phyloP scores from a whole-genome alignment of 2,329 filamentous ascomycete species.

The Verruconis gallopava region DNA sequence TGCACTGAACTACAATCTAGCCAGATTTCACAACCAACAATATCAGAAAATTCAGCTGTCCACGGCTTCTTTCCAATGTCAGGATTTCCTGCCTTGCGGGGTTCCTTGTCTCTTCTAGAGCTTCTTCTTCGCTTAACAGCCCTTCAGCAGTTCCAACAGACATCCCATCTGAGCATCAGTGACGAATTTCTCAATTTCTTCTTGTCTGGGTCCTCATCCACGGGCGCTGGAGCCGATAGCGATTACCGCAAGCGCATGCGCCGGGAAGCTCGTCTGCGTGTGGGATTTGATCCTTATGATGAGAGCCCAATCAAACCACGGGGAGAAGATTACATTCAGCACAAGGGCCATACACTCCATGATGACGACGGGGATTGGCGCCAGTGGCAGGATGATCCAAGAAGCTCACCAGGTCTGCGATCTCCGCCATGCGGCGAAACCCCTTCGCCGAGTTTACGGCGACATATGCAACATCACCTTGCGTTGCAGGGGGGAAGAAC shows the following conservation, averaged over 20 bases:
- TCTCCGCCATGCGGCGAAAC: not conserved
- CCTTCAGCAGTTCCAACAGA: slow-evolving; percentile 84
- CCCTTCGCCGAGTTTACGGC: not conserved
- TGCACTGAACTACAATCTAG: slow-evolving; percentile 9
- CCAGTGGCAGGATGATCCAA: not conserved
- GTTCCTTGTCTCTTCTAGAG: slow-evolving; percentile 69
- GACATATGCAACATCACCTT: not conserved
- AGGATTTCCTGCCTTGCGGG: slow-evolving; percentile 41
- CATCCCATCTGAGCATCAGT: slow-evolving; percentile 75
- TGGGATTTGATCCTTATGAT: slow-evolving; percentile 61
- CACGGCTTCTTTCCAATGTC: slow-evolving; percentile 8
- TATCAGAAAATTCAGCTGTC: slow-evolving; percentile 10
- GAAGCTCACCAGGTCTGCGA: slow-evolving; percentile 1
- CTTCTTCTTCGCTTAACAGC: slow-evolving; percentile 77
- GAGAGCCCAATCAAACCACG: slow-evolving; percentile 54
- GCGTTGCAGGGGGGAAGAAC: not conserved
- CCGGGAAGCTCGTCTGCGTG: slow-evolving; percentile 45
- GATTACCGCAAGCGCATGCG: slow-evolving; percentile 47
- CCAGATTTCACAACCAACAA: not conserved
- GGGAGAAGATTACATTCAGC: slow-evolving; percentile 49
- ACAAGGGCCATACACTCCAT: not conserved
- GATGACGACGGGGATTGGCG: slow-evolving; percentile 1
- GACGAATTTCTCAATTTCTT: slow-evolving; percentile 87
- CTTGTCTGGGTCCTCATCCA: slow-evolving; percentile 54
- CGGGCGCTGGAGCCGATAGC: slow-evolving; percentile 50